phyloP scores from a whole-genome alignment of 2,329 filamentous ascomycete species.

The Fulvia fulva region DNA sequence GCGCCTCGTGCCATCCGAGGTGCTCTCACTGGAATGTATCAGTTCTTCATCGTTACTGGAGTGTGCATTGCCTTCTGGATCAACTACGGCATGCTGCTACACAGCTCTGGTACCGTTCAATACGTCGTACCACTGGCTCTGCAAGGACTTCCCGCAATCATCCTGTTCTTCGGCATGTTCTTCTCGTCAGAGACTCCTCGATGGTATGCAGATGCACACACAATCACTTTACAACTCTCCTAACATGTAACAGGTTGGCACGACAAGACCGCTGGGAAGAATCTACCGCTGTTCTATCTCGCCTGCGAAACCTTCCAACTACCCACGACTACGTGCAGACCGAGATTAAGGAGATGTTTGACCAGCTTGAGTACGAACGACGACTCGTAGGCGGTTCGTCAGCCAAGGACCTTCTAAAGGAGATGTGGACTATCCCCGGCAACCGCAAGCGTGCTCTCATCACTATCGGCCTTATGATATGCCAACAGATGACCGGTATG shows the following conservation, averaged over 20 bases:
- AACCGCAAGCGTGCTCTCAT: conserved; percentile 62
- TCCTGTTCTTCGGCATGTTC: conserved; percentile 60
- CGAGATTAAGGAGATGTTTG: conserved; percentile 63
- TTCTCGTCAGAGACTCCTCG: conserved; percentile 42
- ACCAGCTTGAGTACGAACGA: conserved; percentile 65
- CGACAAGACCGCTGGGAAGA: conserved; percentile 66
- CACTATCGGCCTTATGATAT: conserved; percentile 59
- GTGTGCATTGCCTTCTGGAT: conserved; percentile 34
- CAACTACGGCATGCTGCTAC: conserved; percentile 50
- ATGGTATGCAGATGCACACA: conserved; percentile 1
- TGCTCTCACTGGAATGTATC: conserved; percentile 57
- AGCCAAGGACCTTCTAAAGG: conserved; percentile 61
- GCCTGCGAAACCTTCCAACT: conserved; percentile 53
- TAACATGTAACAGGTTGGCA: conserved; percentile 59
- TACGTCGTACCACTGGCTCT: conserved; percentile 58
- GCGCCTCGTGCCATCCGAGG: conserved; percentile 42
- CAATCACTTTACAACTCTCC: conserved; percentile 22
- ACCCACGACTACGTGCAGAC: conserved; percentile 53
- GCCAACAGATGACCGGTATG: conserved; percentile 68
- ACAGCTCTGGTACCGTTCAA: conserved; percentile 43
- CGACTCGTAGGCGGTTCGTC: conserved; percentile 63
- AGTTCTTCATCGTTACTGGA: conserved; percentile 50
- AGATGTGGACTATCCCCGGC: conserved; percentile 63
- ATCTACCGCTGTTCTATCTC: conserved; percentile 53
- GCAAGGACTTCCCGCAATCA: conserved; percentile 60